Evolutionary conservation across 2,329 filamentous ascomycete genomes (phyloP), one percentile per base, ranked within the genome.

Genomic region (Diaporthe humulicola): DNA sequence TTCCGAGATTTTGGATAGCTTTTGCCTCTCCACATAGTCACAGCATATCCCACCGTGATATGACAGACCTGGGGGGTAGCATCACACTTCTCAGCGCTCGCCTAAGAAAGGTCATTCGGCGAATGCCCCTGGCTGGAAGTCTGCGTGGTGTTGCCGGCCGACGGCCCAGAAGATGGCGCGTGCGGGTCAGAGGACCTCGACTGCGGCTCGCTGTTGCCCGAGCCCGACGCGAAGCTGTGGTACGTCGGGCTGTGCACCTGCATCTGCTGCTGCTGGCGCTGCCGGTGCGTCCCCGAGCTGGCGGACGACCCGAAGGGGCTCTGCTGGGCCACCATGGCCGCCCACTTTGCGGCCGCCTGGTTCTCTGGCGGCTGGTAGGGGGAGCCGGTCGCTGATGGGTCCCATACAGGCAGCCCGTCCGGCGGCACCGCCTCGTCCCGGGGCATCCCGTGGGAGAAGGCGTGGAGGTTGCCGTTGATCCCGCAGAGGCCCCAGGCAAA

Each of bases 401-500:
- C 88, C 91, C 91, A 93, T 4, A 92, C 82, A 0, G 91, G 90
- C 19, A 93, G 84, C 2, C 90, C 91, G 57, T 88, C 88, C 1
- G 87, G 85, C 1, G 93, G 93, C 75, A 91, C 86, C 40, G 91
- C 88, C 76, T 93, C 90, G n/a, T 90, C 92, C 28, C 83, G 85
- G 1, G 93, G 91, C 38, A 85, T 87, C 3, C 94, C 93, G 6
- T 86, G 87, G 60, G 90, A 87, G 79, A 93, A 93, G 4, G 90
- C 87, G 22, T 92, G 91, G 71, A 96, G 84, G 54, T 91, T 92
- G 19, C 93, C 93, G 81, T 97, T 96, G 85, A 96, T 96, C 30
- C 94, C 94, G 33, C 92, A 91, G 15, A 96, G 84, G 2, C 92
- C 93, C 94, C 94, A 97, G 14, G 94, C 94, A 81, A 97, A 97